Evolutionary conservation across 352 stramenopile species (phyloP).

Genomic region (Thalassiosira hispida): DNA sequence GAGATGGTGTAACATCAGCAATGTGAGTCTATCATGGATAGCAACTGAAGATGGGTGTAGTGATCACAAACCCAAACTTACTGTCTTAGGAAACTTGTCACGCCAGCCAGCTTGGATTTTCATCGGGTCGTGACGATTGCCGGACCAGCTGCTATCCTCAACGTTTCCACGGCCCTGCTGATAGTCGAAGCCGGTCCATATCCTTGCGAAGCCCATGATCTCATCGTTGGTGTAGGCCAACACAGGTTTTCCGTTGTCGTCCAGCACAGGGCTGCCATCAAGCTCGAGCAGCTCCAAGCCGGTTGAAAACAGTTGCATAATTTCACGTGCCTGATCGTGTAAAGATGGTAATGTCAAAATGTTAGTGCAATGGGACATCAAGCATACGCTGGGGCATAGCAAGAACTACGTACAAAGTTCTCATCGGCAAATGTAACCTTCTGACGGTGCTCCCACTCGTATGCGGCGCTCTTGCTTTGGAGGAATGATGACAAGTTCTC

Average conservation of each 20-base stretch:
- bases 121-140: constrained; percentile 80
- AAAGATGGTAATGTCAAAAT: too few relatives aligned
- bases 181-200: constrained; percentile 81
- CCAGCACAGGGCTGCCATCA: constrained; percentile 69
- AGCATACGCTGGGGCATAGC: too few relatives aligned
- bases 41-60: too few relatives aligned
- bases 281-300: constrained; percentile 70
- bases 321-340: constrained; percentile 12
- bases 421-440: constrained; percentile 60
- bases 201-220: constrained; percentile 76
- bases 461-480: constrained; percentile 63
- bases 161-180: constrained; percentile 63
- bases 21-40: too few relatives aligned
- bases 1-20: too few relatives aligned
- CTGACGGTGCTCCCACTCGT: constrained; percentile 53
- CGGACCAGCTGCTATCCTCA: constrained; percentile 57
- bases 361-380: too few relatives aligned
- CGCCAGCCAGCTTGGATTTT: constrained; percentile 66
- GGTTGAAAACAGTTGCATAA: constrained; percentile 75
- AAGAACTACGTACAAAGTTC: constrained; percentile 77
- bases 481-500: constrained; percentile 81
- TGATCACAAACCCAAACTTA: too few relatives aligned
- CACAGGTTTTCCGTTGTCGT: constrained; percentile 56
- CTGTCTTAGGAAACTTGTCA: constrained; percentile 79
- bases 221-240: constrained; percentile 79